These are phyloP conservation scores for Stephania yunnanensis DNA, from an alignment of 164 flowering plant genomes.

Conservation along the genomic window DNA sequence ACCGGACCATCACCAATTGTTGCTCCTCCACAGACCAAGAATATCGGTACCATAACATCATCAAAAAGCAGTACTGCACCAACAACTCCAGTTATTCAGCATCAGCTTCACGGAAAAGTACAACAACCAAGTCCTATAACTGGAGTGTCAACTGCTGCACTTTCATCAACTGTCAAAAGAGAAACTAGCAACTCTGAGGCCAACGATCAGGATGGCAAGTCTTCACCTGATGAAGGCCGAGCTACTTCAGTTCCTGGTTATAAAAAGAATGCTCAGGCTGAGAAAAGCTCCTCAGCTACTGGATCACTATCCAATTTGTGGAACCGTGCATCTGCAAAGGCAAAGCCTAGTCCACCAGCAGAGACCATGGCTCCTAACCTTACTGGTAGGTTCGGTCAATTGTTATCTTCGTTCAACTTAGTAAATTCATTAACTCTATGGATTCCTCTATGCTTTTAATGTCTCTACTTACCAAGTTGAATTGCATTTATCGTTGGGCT, in stretches of 20 bases:
- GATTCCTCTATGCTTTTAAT: too few relatives aligned
- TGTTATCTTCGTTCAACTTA: neutral
- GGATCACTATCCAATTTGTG: constrained; percentile 74
- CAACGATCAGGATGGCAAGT: constrained; percentile 30
- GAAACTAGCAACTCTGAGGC: constrained; percentile 24
- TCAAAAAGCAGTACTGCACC: constrained; percentile 23
- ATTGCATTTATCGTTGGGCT: neutral
- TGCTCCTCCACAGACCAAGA: constrained; percentile 27
- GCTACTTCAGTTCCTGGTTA: constrained; percentile 19
- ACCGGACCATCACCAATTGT: constrained; percentile 26
- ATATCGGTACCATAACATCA: constrained; percentile 23
- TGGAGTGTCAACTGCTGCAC: constrained; percentile 28
- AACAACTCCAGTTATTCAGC: constrained; percentile 23
- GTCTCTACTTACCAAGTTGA: neutral
- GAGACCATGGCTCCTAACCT: constrained; percentile 25
- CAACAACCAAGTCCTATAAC: constrained; percentile 35
- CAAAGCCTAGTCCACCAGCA: constrained; percentile 34
- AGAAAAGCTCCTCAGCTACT: constrained; percentile 39
- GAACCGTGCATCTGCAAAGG: constrained; percentile 75
- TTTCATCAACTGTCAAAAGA: constrained; percentile 27
- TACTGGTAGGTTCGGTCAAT: constrained; percentile 34
- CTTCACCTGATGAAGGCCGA: constrained; percentile 36
- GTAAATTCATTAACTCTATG: neutral
- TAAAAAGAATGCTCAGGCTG: constrained; percentile 48
- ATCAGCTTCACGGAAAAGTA: constrained; percentile 28